These are phyloP conservation scores for Neotropicomus parvogracilis DNA, from an alignment of 1,284 basidiomycete genomes.

Conservation along the genomic window DNA sequence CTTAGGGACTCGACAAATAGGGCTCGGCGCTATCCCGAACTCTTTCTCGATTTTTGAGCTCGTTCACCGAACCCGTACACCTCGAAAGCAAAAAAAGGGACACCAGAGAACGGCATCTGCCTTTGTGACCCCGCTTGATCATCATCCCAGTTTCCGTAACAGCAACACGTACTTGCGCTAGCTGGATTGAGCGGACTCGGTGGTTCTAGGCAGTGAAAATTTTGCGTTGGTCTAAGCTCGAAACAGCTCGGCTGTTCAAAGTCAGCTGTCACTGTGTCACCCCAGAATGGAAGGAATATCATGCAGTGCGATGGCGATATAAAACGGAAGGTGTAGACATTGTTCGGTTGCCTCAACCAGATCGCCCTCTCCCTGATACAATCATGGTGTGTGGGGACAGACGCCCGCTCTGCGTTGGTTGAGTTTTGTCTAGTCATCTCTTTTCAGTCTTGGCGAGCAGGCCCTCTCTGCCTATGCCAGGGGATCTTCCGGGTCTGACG, in stretches of 20 bases:
- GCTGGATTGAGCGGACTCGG: background rate
- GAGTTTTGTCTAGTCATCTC: slow-evolving; percentile 46
- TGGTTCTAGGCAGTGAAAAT: background rate
- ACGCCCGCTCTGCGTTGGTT: background rate
- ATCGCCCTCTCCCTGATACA: slow-evolving; percentile 8
- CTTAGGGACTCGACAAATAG: too few species aligned
- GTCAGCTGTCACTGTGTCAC: slow-evolving; percentile 23
- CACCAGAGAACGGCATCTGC: background rate
- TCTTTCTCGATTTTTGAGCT: background rate
- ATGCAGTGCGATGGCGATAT: slow-evolving; percentile 21
- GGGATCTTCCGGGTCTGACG: slow-evolving; percentile 38
- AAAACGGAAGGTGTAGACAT: slow-evolving; percentile 9
- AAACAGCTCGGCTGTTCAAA: slow-evolving; percentile 1
- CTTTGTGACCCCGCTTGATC: background rate
- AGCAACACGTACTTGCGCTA: background rate
- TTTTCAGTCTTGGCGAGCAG: slow-evolving; percentile 67
- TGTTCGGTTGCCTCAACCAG: slow-evolving; percentile 13
- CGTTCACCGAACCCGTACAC: too few species aligned
- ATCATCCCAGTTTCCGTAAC: background rate
- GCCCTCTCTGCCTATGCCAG: slow-evolving; percentile 37
- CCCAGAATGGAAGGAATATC: slow-evolving; percentile 27
- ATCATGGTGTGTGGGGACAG: slow-evolving; percentile 29
- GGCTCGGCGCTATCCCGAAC: too few species aligned
- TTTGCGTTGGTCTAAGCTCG: background rate
- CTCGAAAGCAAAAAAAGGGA: too few species aligned